Conservation (phyloP, 805 yeast species). For the Kazachstania africana region DNA sequence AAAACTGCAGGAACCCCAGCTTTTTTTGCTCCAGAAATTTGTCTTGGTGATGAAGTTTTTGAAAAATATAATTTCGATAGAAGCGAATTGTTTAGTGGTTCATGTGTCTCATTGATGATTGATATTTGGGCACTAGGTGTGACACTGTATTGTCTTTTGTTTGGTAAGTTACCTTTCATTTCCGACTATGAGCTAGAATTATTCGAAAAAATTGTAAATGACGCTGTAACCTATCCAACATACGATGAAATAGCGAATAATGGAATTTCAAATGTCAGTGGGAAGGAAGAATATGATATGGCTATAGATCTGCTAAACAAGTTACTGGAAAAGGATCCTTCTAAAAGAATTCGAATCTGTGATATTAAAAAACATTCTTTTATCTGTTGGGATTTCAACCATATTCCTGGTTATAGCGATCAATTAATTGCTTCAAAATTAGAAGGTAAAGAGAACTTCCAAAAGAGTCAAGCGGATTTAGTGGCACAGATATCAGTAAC, state of each 20-base stretch:
- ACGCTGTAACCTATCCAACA: conserved; percentile 47
- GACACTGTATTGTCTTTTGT: conserved; percentile 78
- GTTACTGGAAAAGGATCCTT: conserved; percentile 62
- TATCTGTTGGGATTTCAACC: conserved; percentile 33
- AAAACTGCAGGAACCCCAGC: conserved; percentile 98
- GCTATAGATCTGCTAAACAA: conserved; percentile 47
- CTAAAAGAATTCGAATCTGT: conserved; percentile 51
- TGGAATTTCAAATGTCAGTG: conserved; percentile 23
- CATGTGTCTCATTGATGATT: conserved; percentile 68
- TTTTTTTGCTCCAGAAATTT: conserved; percentile 88
- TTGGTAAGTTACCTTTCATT: conserved; percentile 81
- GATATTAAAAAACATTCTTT: conserved; percentile 76
- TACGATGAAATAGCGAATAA: conserved; percentile 19
- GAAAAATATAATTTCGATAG: conserved; percentile 15
- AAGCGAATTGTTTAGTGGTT: conserved; percentile 22
- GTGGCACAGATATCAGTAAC: conserved; percentile 44
- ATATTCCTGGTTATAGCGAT: conserved; percentile 6
- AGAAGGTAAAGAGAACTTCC: conserved; percentile 11
- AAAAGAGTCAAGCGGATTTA: conserved; percentile 18
- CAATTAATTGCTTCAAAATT: conserved; percentile 13
- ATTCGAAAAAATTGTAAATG: conserved; percentile 68
- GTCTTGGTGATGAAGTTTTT: conserved; percentile 38
- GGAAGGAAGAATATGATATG: conserved; percentile 35
- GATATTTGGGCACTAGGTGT: conserved; percentile 99
- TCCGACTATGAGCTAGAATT: conserved; percentile 62